Evolutionary conservation across 2,329 filamentous ascomycete species (phyloP), one percentile per base, ranked within the genome.

Genomic region (Xylaria digitata): DNA sequence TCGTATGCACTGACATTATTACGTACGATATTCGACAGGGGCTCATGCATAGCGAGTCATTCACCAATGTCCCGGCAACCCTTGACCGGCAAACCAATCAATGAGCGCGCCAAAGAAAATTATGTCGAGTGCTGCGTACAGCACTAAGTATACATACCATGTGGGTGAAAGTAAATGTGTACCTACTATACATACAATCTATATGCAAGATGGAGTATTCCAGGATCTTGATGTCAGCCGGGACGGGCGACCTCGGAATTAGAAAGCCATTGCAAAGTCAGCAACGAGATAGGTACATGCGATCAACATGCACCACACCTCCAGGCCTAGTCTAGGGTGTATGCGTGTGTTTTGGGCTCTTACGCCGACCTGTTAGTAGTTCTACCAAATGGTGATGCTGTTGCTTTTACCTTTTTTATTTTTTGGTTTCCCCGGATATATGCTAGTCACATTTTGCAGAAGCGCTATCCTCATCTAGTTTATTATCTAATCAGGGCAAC

Each of bases 21-120:
- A 69, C 67, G 64, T 69, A 69, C 55, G 65, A 70, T 68, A 63
- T 42, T 50, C 54, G 63, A 65, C 68, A 69, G 58, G 68, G 68
- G 66, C 53, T 55, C 19, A 69, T 69, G 68, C 68, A 69, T 26
- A 66, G 66, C 68, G 68, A 70, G 68, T 70, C 68, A 70, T 66
- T 70, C 56, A 66, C 68, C 63, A 66, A 70, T 64, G 60, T 64
- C 60, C 60, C 68, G 66, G 68, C 68, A 70, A 26, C 26, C 63
- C 59, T 23, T 55, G 61, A 63, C 68, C 68, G 57, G 65, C 65
- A 65, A 58, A 42, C 65, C 65, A 65, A 67, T 68, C 62, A 68
- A 43, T 49, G 55, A 48, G 37, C 50, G 43, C 53, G 67, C 53
- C 55, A 40, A 49, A 61, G 8, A 59, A 43, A 55, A 37, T 19